Evolutionary conservation across 2,329 filamentous ascomycete species (phyloP).

Genomic region (Aspergillus tamarii): DNA sequence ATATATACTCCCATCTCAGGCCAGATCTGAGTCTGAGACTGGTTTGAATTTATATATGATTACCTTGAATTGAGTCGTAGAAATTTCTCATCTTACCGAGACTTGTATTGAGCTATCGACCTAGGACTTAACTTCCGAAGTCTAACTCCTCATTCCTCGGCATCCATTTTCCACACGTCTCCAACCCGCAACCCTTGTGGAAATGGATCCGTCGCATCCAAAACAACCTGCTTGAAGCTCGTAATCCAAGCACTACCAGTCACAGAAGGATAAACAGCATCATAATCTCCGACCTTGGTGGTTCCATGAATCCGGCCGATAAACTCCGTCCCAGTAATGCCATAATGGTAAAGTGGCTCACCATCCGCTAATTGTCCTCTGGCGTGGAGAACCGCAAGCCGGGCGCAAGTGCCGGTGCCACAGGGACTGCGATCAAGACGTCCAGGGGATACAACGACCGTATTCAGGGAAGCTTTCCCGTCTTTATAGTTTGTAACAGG

Average conservation of each 20-base stretch:
- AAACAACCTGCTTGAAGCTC: conserved; percentile 43
- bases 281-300: conserved; percentile 42
- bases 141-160: no score
- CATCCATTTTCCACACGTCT: conserved; percentile 21
- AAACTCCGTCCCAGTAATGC: conserved; percentile 50
- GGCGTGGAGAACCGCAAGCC: conserved; percentile 49
- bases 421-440: conserved; percentile 51
- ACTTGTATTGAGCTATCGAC: no score
- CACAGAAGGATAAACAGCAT: conserved; percentile 45
- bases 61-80: no score
- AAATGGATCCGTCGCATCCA: conserved; percentile 50
- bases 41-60: no score
- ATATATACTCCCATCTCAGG: no score
- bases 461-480: conserved; percentile 26
- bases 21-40: no score
- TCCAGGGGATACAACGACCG: conserved; percentile 50
- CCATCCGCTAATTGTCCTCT: conserved; percentile 40
- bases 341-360: conserved; percentile 42
- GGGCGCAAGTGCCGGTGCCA: conserved; percentile 49
- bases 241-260: conserved; percentile 52
- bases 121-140: no score
- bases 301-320: conserved; percentile 40
- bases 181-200: conserved; percentile 45
- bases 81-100: no score
- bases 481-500: no score